Conservation (phyloP, 1,284 basidiomycete species). For the Rhodofomes roseus region DNA sequence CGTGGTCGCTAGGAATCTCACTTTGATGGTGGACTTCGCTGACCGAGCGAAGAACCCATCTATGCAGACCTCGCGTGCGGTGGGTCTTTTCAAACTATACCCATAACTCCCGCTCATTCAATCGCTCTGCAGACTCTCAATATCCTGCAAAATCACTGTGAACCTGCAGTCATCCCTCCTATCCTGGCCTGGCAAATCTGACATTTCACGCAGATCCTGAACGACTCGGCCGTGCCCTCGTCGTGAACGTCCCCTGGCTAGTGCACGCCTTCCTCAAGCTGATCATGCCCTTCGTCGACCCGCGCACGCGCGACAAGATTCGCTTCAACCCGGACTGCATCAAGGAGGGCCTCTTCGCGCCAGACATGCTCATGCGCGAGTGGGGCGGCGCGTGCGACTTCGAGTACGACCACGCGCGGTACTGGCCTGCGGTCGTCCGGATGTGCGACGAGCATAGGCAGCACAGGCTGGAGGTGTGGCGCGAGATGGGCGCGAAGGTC, state of each 20-base stretch:
- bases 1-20: slow-evolving; percentile 47
- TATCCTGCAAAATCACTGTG: slow-evolving; percentile 78
- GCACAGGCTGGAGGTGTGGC: slow-evolving; percentile 58
- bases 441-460: slow-evolving; percentile 50
- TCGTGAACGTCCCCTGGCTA: slow-evolving; percentile 82
- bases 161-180: slow-evolving; percentile 34
- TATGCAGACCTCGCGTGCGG: slow-evolving; percentile 54
- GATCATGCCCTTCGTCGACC: slow-evolving; percentile 79
- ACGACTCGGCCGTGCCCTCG: slow-evolving; percentile 82
- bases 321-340: slow-evolving; percentile 63
- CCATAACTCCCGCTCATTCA: background rate
- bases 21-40: slow-evolving; percentile 80
- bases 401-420: slow-evolving; percentile 68
- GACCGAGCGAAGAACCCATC: slow-evolving; percentile 79
- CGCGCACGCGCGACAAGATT: slow-evolving; percentile 59
- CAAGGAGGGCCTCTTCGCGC: slow-evolving; percentile 55
- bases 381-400: slow-evolving; percentile 65
- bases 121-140: slow-evolving; percentile 43
- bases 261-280: slow-evolving; percentile 81
- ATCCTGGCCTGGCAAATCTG: background rate
- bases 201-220: slow-evolving; percentile 87
- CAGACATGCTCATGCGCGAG: slow-evolving; percentile 54
- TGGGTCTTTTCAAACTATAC: slow-evolving; percentile 11
- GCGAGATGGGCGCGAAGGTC: slow-evolving; percentile 54
- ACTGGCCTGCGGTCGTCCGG: slow-evolving; percentile 65